phyloP scores from a whole-genome alignment of 192 early-diverging fungal species.

The Coemansia sp. region DNA sequence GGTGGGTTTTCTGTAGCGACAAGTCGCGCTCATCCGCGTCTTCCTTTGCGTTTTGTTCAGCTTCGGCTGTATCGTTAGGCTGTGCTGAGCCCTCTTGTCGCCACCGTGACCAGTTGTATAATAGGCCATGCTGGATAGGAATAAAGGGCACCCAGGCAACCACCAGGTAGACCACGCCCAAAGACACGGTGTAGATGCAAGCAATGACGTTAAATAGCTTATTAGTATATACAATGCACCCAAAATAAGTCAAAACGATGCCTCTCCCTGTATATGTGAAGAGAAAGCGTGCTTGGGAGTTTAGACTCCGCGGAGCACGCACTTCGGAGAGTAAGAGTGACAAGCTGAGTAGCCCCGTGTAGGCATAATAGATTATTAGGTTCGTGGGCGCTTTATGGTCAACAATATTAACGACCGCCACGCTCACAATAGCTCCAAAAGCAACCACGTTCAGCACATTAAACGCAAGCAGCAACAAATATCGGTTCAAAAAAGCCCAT shows the following conservation, averaged over 20 bases:
- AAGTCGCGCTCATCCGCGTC: neutral
- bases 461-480: constrained; percentile 46
- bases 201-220: constrained; percentile 52
- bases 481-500: constrained; percentile 46
- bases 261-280: constrained; percentile 60
- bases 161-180: constrained; percentile 57
- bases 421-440: constrained; percentile 40
- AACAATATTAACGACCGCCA: constrained; percentile 43
- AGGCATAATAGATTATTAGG: constrained; percentile 53
- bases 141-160: constrained; percentile 54
- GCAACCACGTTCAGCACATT: constrained; percentile 51
- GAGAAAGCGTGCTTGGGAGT: constrained; percentile 54
- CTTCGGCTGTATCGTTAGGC: neutral
- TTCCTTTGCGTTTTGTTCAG: neutral
- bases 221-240: constrained; percentile 55
- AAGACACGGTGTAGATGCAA: constrained; percentile 47
- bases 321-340: constrained; percentile 56
- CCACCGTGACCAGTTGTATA: constrained; percentile 50
- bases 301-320: constrained; percentile 41
- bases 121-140: constrained; percentile 36
- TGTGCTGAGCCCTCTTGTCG: constrained; percentile 15
- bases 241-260: constrained; percentile 59
- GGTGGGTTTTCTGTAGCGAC: neutral
- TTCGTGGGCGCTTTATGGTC: constrained; percentile 46
- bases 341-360: constrained; percentile 50